Evolutionary conservation across 768 basidiomycete species (phyloP), one percentile per base, ranked within the genome.

Genomic region (Pluteus cervinus): DNA sequence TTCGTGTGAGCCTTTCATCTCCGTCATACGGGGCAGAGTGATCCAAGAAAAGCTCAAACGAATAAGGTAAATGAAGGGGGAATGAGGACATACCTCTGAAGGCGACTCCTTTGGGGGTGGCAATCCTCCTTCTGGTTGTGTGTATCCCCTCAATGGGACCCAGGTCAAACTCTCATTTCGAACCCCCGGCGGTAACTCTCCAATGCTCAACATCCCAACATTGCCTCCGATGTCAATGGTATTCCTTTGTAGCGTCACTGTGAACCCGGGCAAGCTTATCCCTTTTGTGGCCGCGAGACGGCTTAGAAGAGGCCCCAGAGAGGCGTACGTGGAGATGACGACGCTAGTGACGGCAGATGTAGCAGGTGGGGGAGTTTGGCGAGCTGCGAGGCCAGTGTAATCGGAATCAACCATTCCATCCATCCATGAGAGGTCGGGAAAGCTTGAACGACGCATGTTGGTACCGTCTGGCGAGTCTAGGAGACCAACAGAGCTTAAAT

Each of bases 161-260:
- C 84, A 88, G 0, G 79, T 81, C 44, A 87, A 46, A 16, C 65
- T 65, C 7, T 68, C 63, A 5, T 61, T 60, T 6, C 55, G 44
- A 2, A 84, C 62, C 1, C 67, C 68, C 0, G 49, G 41, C 3
- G 84, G 85, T 5, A 86, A 61, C 36, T 69, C 73, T 4, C 86
- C 86, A 15, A 88, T 63, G 36, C 75, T 81, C 24, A 87, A 55
- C 41, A 73, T 54, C 2, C 85, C 84, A 10, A 67, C 58, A 40
- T 84, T 82, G 1, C 81, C 81, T 1, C 81, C 79, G n/a, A 82
- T 60, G 25, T 81, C 71, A 12, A 86, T 56, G 0, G 75, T 62
- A 44, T 86, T 75, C 24, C 86, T 75, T 49, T 89, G 86, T 8
- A 89, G 61, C 0, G 77, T 67, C 10, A 85, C 65, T 11, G 69